phyloP scores from a whole-genome alignment of 331 rosid genomes.

The Erythrophleum ivorense region DNA sequence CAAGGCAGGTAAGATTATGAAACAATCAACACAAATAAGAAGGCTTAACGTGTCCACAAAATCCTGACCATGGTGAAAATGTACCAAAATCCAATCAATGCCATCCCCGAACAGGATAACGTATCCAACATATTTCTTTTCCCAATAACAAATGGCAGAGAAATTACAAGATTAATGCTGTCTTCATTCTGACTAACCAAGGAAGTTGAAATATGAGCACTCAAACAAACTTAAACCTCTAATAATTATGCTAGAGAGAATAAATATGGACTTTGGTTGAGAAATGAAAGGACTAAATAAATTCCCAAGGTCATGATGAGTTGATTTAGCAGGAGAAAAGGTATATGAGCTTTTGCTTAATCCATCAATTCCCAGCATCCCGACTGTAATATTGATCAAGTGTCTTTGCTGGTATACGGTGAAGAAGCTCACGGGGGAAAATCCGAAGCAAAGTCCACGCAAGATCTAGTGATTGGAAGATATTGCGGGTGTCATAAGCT shows the following conservation, averaged over 20 bases:
- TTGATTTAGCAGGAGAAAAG: constrained; percentile 50
- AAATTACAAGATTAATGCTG: constrained; percentile 56
- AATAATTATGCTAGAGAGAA: constrained; percentile 54
- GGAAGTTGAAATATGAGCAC: constrained; percentile 47
- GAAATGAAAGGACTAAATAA: constrained; percentile 54
- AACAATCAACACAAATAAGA: constrained; percentile 54
- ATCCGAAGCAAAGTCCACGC: constrained; percentile 99
- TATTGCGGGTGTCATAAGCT: constrained; percentile 97
- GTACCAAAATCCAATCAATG: constrained; percentile 34
- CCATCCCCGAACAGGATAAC: constrained; percentile 47
- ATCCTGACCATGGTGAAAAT: constrained; percentile 31
- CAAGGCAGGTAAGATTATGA: constrained; percentile 48
- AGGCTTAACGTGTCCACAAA: constrained; percentile 36
- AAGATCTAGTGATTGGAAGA: constrained; percentile 97
- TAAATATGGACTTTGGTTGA: constrained; percentile 45
- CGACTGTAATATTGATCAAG: constrained; percentile 92
- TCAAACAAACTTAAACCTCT: constrained; percentile 53
- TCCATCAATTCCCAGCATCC: constrained; percentile 76
- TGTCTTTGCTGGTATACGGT: constrained; percentile 97
- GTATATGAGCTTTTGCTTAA: constrained; percentile 27
- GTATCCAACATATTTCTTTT: constrained; percentile 47
- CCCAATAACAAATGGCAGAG: constrained; percentile 48
- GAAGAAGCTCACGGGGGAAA: constrained; percentile 99
- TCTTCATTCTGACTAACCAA: constrained; percentile 48
- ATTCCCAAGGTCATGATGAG: constrained; percentile 48